Evolutionary conservation across 306 rosid species (phyloP).

Genomic region (Cyamopsis tetragonoloba): DNA sequence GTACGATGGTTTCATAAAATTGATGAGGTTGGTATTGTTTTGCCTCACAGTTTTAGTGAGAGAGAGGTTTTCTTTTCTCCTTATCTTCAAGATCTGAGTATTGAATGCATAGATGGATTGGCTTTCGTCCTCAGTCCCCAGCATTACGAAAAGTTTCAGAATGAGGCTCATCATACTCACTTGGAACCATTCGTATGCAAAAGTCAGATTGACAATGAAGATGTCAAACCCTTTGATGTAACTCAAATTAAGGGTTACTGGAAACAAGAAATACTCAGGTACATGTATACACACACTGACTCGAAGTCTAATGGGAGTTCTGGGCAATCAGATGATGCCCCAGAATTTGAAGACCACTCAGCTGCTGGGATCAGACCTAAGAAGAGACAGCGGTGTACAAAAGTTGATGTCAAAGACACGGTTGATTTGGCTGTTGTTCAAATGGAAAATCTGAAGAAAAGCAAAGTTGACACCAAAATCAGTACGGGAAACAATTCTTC

Average conservation of each 20-base stretch:
- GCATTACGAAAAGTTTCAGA: constrained; percentile 62
- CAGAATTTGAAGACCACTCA: constrained; percentile 33
- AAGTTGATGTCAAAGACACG: constrained; percentile 32
- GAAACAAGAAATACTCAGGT: constrained; percentile 78
- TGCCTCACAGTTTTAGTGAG: constrained; percentile 77
- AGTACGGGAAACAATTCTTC: constrained; percentile 21
- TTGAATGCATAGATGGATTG: constrained; percentile 96
- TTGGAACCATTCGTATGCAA: constrained; percentile 64
- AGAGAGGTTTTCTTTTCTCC: constrained; percentile 94
- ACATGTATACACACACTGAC: constrained; percentile 41
- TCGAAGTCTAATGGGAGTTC: constrained; percentile 41
- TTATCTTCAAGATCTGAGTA: constrained; percentile 95
- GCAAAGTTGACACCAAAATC: constrained; percentile 19
- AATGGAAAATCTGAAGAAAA: not conserved
- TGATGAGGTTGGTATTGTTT: constrained; percentile 94
- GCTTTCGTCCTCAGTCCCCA: constrained; percentile 79
- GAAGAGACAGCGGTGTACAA: constrained; percentile 45
- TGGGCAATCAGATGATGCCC: constrained; percentile 39
- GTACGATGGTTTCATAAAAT: constrained; percentile 96
- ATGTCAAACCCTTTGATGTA: constrained; percentile 62
- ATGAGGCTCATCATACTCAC: constrained; percentile 44
- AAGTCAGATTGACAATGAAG: constrained; percentile 64
- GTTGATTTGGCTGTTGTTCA: constrained; percentile 9
- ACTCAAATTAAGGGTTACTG: constrained; percentile 81
- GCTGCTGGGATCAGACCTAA: constrained; percentile 44